phyloP scores from a whole-genome alignment of 2,329 filamentous ascomycete genomes.

The Trichoderma sp. region DNA sequence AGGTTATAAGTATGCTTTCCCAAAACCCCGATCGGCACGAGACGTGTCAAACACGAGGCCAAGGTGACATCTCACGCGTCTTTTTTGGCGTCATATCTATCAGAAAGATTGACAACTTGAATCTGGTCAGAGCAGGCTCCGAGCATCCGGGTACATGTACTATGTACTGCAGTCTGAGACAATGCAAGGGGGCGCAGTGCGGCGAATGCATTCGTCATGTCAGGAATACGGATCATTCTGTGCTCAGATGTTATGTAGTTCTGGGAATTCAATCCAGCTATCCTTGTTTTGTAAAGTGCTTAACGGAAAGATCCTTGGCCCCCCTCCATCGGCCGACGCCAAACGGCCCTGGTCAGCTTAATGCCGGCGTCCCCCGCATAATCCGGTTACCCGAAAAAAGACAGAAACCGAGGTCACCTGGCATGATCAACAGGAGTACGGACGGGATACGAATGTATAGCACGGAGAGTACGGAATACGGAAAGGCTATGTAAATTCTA shows the following conservation, averaged over 20 bases:
- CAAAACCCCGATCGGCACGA: not conserved
- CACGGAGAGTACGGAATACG: not conserved
- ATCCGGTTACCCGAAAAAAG: not conserved
- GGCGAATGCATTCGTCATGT: not conserved
- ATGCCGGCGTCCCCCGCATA: constrained; percentile 1
- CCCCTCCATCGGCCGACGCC: not conserved
- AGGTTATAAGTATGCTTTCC: not conserved
- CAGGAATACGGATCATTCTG: not conserved
- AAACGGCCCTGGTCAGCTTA: not conserved
- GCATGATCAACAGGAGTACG: not conserved
- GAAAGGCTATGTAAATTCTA: not conserved
- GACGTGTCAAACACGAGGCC: not conserved
- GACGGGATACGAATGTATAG: not conserved
- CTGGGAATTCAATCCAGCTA: not conserved
- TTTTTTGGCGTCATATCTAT: not conserved
- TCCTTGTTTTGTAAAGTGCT: not conserved
- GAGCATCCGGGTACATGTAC: not conserved
- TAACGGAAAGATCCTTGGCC: not conserved
- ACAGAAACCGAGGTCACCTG: not conserved
- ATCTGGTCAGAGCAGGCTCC: not conserved
- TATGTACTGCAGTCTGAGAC: not conserved
- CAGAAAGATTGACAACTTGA: not conserved
- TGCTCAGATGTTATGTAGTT: not conserved
- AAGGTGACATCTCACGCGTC: not conserved
- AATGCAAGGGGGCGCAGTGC: not conserved